Evolutionary conservation across 176 grass and related monocot species (phyloP).

Genomic region (Lolium rigidum): DNA sequence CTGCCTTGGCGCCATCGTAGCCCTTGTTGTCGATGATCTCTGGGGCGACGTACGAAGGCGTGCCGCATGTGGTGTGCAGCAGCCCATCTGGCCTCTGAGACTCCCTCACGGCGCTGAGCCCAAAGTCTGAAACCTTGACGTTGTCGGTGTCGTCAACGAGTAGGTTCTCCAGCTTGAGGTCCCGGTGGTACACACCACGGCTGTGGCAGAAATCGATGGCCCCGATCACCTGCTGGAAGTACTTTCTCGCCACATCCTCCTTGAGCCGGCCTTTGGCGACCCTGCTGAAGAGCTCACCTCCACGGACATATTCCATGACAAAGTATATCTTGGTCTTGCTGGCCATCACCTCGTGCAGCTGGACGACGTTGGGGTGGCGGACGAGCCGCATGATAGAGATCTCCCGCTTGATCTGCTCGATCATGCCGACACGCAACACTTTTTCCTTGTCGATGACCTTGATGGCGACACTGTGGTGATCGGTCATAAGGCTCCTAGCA

Average conservation of each 20-base stretch:
- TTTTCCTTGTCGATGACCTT: slow-evolving; percentile 89
- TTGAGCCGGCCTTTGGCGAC: slow-evolving; percentile 77
- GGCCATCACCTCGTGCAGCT: slow-evolving; percentile 92
- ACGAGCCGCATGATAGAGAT: slow-evolving; percentile 78
- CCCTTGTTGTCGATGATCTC: slow-evolving; percentile 81
- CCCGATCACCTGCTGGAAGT: slow-evolving; percentile 83
- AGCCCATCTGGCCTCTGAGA: slow-evolving; percentile 70
- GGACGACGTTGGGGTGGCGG: slow-evolving; percentile 79
- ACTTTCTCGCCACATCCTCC: slow-evolving; percentile 74
- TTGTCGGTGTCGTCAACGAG: slow-evolving; percentile 67
- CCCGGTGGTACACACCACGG: slow-evolving; percentile 80
- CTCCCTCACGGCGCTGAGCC: slow-evolving; percentile 63
- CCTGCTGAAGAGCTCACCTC: slow-evolving; percentile 73
- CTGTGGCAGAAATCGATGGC: slow-evolving; percentile 83
- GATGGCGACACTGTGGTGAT: slow-evolving; percentile 66
- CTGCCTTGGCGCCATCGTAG: slow-evolving; percentile 79
- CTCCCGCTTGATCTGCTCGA: slow-evolving; percentile 86
- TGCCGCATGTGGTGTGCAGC: slow-evolving; percentile 82
- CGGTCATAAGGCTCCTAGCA: slow-evolving; percentile 59
- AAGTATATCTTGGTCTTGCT: slow-evolving; percentile 92
- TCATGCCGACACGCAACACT: slow-evolving; percentile 75
- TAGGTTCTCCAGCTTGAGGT: slow-evolving; percentile 95
- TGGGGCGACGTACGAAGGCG: slow-evolving; percentile 78
- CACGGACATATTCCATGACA: slow-evolving; percentile 78
- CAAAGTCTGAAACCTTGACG: slow-evolving; percentile 93